These are phyloP conservation scores for Kwoniella botswanensis DNA, from an alignment of 768 basidiomycete species.

Conservation along the genomic window DNA sequence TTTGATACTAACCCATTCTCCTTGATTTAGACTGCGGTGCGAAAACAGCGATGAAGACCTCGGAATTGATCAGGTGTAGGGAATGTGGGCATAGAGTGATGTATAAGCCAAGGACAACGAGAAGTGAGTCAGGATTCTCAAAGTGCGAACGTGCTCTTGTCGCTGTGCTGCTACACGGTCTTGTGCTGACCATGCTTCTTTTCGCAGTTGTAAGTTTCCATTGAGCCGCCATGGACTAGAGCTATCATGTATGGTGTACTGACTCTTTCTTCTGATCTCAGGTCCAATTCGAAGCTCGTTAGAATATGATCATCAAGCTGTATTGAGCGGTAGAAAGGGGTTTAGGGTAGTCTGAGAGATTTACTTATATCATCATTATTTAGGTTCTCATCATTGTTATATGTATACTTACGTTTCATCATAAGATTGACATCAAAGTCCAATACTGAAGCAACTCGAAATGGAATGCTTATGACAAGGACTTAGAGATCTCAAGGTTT, in stretches of 20 bases:
- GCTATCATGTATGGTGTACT: background rate
- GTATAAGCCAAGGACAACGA: constrained; percentile 94
- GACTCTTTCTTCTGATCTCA: constrained; percentile 9
- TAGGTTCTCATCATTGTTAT: background rate
- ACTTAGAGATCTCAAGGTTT: background rate
- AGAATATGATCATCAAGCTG: background rate
- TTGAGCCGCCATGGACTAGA: background rate
- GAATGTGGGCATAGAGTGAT: constrained; percentile 98
- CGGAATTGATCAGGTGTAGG: constrained; percentile 92
- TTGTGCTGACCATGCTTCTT: background rate
- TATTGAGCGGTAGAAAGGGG: background rate
- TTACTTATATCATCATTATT: background rate
- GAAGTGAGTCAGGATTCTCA: constrained; percentile 68
- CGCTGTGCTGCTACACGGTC: background rate
- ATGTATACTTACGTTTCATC: constrained; percentile 1
- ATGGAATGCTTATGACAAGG: background rate
- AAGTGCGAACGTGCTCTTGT: background rate
- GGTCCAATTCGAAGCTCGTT: constrained; percentile 73
- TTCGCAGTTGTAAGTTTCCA: constrained; percentile 67
- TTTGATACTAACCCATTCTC: background rate
- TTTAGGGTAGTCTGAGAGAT: background rate
- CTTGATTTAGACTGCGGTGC: constrained; percentile 76
- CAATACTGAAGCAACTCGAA: background rate
- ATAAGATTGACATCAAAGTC: background rate
- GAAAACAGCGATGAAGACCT: constrained; percentile 84